phyloP scores from a whole-genome alignment of 2,329 filamentous ascomycete species.

The Aureobasidium sp. region DNA sequence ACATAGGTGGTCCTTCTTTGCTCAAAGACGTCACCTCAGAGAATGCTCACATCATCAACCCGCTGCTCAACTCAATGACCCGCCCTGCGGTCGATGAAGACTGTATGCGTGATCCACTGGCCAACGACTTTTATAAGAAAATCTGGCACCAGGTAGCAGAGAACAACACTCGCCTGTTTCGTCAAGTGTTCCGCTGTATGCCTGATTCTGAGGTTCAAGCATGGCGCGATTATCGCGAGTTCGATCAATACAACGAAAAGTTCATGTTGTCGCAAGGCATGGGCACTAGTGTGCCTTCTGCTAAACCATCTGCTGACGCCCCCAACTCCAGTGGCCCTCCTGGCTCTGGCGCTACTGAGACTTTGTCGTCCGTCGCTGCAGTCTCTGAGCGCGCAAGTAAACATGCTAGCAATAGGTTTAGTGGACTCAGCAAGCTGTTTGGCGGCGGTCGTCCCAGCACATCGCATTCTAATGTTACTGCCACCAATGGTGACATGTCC shows the following conservation, averaged over 20 bases:
- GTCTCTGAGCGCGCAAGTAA: constrained; percentile 12
- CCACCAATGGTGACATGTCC: background rate
- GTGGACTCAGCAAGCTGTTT: constrained; percentile 6
- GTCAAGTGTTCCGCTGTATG: constrained; percentile 92
- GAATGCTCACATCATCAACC: constrained; percentile 39
- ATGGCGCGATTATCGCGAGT: constrained; percentile 90
- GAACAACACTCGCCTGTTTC: constrained; percentile 93
- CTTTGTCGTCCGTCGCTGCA: constrained; percentile 13
- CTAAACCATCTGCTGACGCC: constrained; percentile 42
- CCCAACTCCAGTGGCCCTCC: constrained; percentile 44
- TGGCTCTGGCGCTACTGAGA: constrained; percentile 32
- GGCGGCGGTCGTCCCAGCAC: constrained; percentile 3
- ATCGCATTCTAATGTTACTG: background rate
- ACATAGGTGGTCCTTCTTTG: constrained; percentile 69
- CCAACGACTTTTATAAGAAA: constrained; percentile 74
- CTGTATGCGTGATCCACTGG: constrained; percentile 89
- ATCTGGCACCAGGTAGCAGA: constrained; percentile 81
- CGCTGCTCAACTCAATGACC: constrained; percentile 58
- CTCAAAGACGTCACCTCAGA: constrained; percentile 49
- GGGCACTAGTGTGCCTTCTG: constrained; percentile 43
- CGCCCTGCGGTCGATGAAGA: constrained; percentile 72
- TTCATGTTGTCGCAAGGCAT: constrained; percentile 62
- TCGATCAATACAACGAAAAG: constrained; percentile 64
- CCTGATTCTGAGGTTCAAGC: constrained; percentile 89
- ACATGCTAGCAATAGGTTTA: constrained; percentile 11